phyloP scores from a whole-genome alignment of 2,329 filamentous ascomycete genomes.

The Epichloe gansuensis region DNA sequence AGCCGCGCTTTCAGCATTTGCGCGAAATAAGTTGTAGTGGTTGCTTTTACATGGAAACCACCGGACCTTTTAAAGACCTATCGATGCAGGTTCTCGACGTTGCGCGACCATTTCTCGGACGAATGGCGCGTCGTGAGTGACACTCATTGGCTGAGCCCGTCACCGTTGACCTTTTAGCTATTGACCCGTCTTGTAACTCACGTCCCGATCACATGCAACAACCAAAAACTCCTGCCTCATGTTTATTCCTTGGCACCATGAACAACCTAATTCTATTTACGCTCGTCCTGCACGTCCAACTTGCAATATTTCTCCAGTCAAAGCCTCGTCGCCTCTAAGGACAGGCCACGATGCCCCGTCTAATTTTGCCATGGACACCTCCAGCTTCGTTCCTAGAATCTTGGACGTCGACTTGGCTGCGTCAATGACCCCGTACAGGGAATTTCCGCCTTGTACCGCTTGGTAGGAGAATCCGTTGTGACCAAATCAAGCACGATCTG shows the following conservation, averaged over 20 bases:
- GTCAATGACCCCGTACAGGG: constrained; percentile 69
- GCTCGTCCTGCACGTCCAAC: constrained; percentile 59
- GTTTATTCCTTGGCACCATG: not conserved
- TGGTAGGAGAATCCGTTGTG: constrained; percentile 66
- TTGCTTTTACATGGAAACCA: not conserved
- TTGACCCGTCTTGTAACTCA: not conserved
- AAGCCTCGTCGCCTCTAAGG: constrained; percentile 61
- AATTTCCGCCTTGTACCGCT: constrained; percentile 65
- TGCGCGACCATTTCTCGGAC: not conserved
- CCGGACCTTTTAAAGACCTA: not conserved
- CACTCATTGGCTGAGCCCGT: not conserved
- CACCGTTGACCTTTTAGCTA: not conserved
- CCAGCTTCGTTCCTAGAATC: constrained; percentile 80
- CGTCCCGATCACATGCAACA: constrained; percentile 2
- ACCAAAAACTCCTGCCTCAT: not conserved
- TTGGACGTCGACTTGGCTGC: constrained; percentile 63
- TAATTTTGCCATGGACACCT: constrained; percentile 60
- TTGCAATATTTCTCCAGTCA: constrained; percentile 71
- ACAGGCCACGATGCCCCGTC: constrained; percentile 78
- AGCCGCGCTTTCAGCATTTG: not conserved
- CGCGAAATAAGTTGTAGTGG: not conserved
- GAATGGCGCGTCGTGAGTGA: too few species aligned
- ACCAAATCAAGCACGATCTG: constrained; percentile 66
- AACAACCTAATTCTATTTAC: not conserved
- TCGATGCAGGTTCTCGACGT: not conserved